Percentiles rank a stretch among this genome's conserved stretches.
These are phyloP conservation scores for Trichaptum fuscoviolaceum DNA, from an alignment of 768 basidiomycete genomes.

Conservation along the genomic window DNA sequence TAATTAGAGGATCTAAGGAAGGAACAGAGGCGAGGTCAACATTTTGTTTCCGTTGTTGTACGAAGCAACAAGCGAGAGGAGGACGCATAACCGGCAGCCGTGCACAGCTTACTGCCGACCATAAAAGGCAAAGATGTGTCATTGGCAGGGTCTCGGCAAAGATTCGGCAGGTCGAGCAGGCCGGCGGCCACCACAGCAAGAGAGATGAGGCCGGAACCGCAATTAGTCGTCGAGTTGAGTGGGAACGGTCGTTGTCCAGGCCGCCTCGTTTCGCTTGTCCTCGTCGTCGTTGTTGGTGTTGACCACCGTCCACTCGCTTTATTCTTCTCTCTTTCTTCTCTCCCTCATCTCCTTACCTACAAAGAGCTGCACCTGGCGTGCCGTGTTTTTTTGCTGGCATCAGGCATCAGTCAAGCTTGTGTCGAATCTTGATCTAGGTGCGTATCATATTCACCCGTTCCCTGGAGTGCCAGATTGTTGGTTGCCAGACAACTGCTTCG, in stretches of 20 bases:
- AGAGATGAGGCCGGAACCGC: neutral
- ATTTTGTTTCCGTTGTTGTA: neutral
- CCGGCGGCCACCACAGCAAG: neutral
- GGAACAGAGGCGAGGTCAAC: neutral
- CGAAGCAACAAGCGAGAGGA: neutral
- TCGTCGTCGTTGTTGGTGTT: neutral
- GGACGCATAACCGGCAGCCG: neutral
- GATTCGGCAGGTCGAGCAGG: neutral
- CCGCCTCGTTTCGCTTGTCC: neutral
- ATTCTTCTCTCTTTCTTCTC: neutral
- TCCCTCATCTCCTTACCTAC: neutral
- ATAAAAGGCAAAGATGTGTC: neutral
- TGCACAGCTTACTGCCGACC: neutral
- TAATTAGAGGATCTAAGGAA: neutral
- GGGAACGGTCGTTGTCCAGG: neutral
- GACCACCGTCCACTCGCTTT: neutral
- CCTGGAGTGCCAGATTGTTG: conserved; percentile 8
- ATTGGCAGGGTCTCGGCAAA: neutral
- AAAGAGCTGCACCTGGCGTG: neutral
- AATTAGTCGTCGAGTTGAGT: neutral
- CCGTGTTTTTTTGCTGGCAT: neutral
- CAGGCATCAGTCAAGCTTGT: neutral
- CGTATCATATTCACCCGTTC: neutral
- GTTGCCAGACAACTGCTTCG: neutral
- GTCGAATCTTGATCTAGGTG: neutral